A percentile compares a stretch with the other conserved stretches of the same genome.
phyloP scores from a whole-genome alignment of 306 rosid genomes.

The Canavalia ensiformis region DNA sequence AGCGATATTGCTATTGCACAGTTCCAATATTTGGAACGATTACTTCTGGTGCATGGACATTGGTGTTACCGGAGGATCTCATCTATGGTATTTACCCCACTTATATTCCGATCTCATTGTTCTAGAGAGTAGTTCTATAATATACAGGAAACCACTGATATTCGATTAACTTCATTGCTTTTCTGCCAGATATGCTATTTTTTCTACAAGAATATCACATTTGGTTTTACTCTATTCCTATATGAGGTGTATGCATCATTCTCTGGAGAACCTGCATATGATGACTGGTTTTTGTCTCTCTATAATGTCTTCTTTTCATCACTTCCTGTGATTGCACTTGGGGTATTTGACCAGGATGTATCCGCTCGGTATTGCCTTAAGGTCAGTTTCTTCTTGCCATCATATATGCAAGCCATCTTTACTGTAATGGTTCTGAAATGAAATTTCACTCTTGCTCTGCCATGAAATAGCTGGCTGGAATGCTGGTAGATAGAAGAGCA shows the following conservation, averaged over 20 bases:
- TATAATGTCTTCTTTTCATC: conserved; percentile 91
- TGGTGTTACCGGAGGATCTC: conserved; percentile 98
- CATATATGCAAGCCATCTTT: not conserved
- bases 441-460: not conserved
- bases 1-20: conserved; percentile 98
- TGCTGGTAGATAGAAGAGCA: not conserved
- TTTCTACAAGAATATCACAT: conserved; percentile 91
- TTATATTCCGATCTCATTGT: conserved; percentile 7
- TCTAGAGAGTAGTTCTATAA: not conserved
- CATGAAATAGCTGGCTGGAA: not conserved
- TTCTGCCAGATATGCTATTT: conserved; percentile 91
- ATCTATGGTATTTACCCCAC: conserved; percentile 75
- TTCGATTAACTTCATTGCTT: conserved; percentile 37
- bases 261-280: conserved; percentile 87
- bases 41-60: conserved; percentile 98
- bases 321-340: conserved; percentile 89
- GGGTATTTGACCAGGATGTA: conserved; percentile 95
- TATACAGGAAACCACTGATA: not conserved
- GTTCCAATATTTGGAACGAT: conserved; percentile 84
- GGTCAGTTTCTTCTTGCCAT: conserved; percentile 52
- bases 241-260: conserved; percentile 88
- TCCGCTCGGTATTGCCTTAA: conserved; percentile 84
- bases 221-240: conserved; percentile 89
- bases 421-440: not conserved
- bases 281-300: conserved; percentile 94